These are phyloP conservation scores for Monosporozyma yasuniensis DNA, from an alignment of 805 yeast species.

Conservation along the genomic window DNA sequence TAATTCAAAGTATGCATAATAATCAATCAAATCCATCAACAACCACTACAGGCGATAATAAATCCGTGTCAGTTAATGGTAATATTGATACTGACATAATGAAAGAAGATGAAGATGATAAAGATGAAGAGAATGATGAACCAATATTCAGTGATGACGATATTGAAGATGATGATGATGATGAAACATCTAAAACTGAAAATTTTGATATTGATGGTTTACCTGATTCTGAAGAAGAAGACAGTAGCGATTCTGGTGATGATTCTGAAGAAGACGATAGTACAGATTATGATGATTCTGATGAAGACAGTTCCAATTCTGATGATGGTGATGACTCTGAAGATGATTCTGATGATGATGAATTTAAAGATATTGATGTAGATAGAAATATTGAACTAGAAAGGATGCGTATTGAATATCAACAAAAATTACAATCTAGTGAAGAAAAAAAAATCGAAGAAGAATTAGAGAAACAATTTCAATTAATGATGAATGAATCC, in stretches of 20 bases:
- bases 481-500: slow-evolving; percentile 43
- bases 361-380: slow-evolving; percentile 18
- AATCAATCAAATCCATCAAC: neutral
- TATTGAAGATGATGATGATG: slow-evolving; percentile 12
- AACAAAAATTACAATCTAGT: slow-evolving; percentile 29
- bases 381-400: slow-evolving; percentile 28
- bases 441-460: slow-evolving; percentile 41
- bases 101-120: slow-evolving; percentile 3
- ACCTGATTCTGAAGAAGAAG: slow-evolving; percentile 14
- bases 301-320: slow-evolving; percentile 18
- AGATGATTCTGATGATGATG: slow-evolving; percentile 18
- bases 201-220: slow-evolving; percentile 24
- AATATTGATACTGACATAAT: neutral
- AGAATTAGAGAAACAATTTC: slow-evolving; percentile 50
- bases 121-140: slow-evolving; percentile 1
- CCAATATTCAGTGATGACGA: slow-evolving; percentile 5
- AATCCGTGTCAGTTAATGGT: neutral
- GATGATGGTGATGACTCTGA: slow-evolving; percentile 18
- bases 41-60: neutral
- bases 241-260: neutral
- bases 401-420: slow-evolving; percentile 33
- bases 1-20: slow-evolving; percentile 1
- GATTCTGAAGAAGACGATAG: neutral
- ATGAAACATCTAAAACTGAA: slow-evolving; percentile 20
- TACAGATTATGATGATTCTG: slow-evolving; percentile 10